Evolutionary conservation across 352 stramenopile species (phyloP).

Genomic region (Globisporangium barbulae): DNA sequence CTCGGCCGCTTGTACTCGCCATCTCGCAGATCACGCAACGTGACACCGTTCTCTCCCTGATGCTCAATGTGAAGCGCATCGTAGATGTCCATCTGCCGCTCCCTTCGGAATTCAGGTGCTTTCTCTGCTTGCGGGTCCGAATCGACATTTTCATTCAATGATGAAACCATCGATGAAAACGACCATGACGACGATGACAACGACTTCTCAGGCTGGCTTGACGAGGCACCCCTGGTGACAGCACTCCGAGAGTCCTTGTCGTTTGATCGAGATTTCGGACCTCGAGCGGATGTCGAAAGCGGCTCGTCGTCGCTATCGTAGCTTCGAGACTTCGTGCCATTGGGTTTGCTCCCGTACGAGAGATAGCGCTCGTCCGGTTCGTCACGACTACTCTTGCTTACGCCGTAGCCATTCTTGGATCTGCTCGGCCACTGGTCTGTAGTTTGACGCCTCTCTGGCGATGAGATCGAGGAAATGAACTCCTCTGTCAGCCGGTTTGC

Average conservation of each 20-base stretch:
- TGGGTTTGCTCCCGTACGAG: constrained; percentile 37
- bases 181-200: constrained; percentile 1
- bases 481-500: constrained; percentile 5
- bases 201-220: neutral
- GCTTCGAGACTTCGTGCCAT: constrained; percentile 12
- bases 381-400: neutral
- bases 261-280: constrained; percentile 2
- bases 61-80: constrained; percentile 48
- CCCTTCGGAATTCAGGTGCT: constrained; percentile 22
- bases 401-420: neutral
- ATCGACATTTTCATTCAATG: constrained; percentile 9
- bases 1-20: constrained; percentile 47
- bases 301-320: constrained; percentile 16
- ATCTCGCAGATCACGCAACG: constrained; percentile 26
- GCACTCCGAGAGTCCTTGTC: neutral
- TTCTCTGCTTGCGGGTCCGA: constrained; percentile 10
- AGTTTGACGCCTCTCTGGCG: neutral
- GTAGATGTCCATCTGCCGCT: constrained; percentile 60
- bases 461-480: constrained; percentile 10
- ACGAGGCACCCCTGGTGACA: neutral
- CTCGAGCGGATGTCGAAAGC: neutral
- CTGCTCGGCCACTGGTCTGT: neutral
- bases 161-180: constrained; percentile 3
- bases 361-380: constrained; percentile 27
- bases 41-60: constrained; percentile 26